Evolutionary conservation across 192 early-diverging fungal genomes (phyloP).

Genomic region (Podila horticola): DNA sequence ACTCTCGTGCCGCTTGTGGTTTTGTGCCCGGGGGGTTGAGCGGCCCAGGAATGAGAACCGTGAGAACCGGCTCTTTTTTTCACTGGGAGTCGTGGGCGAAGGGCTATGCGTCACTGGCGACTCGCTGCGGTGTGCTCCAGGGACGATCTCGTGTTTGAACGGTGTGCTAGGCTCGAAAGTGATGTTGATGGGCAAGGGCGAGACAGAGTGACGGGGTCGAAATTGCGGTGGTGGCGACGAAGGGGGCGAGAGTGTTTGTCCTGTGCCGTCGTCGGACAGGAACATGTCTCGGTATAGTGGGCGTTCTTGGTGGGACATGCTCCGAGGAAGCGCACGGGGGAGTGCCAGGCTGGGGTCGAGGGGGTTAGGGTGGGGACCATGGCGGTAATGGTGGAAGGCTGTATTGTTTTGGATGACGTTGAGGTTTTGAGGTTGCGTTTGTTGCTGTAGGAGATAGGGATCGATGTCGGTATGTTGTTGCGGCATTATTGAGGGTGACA

Average conservation of each 20-base stretch:
- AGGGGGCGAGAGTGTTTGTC: neutral
- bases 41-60: slow-evolving; percentile 8
- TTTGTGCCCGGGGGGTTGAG: neutral
- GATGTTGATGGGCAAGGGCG: neutral
- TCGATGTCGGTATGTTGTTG: neutral
- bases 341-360: slow-evolving; percentile 35
- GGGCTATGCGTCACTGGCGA: neutral
- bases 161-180: neutral
- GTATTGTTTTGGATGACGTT: neutral
- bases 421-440: neutral
- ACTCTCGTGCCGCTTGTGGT: slow-evolving; percentile 4
- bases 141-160: neutral
- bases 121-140: neutral
- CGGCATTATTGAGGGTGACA: too few species aligned
- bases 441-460: neutral
- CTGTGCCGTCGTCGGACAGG: neutral
- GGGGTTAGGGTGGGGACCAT: neutral
- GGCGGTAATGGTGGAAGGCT: neutral
- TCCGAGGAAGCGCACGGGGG: slow-evolving; percentile 33
- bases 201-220: neutral
- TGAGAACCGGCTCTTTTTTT: neutral
- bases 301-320: neutral
- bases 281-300: slow-evolving; percentile 13
- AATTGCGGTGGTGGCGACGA: neutral
- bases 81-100: neutral